phyloP scores from a whole-genome alignment of 306 rosid genomes.

The Prunus fruticosa region DNA sequence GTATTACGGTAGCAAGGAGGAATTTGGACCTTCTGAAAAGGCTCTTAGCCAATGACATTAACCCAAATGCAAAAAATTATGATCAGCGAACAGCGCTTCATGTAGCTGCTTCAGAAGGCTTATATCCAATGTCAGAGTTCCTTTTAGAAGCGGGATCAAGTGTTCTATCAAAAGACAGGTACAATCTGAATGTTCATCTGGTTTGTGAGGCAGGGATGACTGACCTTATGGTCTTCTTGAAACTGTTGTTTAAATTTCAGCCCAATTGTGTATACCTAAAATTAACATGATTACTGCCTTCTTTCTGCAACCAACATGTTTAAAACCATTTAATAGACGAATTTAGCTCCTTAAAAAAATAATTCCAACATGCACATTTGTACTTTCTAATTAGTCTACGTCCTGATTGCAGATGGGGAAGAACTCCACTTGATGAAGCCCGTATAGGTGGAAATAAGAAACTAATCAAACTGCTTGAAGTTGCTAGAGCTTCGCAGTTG shows the following conservation, averaged over 20 bases:
- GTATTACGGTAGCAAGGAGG: slow-evolving; percentile 43
- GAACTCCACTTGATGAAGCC: slow-evolving; percentile 63
- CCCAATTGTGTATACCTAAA: too few relatives aligned
- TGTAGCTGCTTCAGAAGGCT: slow-evolving; percentile 64
- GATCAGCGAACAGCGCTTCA: slow-evolving; percentile 62
- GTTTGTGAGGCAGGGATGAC: neutral
- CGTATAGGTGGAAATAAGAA: slow-evolving; percentile 46
- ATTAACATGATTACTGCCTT: too few relatives aligned
- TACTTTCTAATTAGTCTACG: neutral
- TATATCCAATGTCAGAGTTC: slow-evolving; percentile 37
- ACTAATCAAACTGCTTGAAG: slow-evolving; percentile 53
- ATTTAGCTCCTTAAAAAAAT: too few relatives aligned
- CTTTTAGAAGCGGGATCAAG: slow-evolving; percentile 65
- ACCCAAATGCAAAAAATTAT: slow-evolving; percentile 64
- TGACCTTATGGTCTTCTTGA: neutral
- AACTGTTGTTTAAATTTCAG: neutral
- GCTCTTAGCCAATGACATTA: slow-evolving; percentile 45
- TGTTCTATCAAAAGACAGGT: slow-evolving; percentile 62
- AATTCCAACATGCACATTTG: too few relatives aligned
- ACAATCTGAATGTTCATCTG: slow-evolving; percentile 9
- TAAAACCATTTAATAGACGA: too few relatives aligned
- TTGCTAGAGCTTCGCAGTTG: slow-evolving; percentile 42
- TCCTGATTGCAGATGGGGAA: slow-evolving; percentile 63
- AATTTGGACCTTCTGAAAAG: slow-evolving; percentile 37
- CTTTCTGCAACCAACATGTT: too few relatives aligned